Evolutionary conservation across 768 basidiomycete species (phyloP).

Genomic region (Udeniomyces megalosporus): DNA sequence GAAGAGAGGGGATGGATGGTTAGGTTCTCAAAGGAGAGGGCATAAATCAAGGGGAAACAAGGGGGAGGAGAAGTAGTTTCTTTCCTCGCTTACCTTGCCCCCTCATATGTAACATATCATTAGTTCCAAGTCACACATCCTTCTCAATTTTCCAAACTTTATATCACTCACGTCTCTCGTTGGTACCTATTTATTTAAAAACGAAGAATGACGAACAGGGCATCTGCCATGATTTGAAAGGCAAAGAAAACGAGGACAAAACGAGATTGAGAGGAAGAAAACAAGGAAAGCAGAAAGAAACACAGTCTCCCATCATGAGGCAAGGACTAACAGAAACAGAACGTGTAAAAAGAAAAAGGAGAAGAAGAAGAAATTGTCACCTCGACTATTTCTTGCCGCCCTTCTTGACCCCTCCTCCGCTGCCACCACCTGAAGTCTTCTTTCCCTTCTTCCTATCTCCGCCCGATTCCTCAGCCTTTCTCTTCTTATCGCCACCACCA

Average conservation of each 20-base stretch:
- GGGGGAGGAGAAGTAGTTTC: background rate
- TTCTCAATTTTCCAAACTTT: too few species aligned
- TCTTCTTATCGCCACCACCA: constrained; percentile 1
- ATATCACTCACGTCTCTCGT: too few species aligned
- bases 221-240: too few species aligned
- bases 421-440: constrained; percentile 28
- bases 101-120: too few species aligned
- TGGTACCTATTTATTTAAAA: too few species aligned
- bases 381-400: constrained; percentile 18
- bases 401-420: constrained; percentile 18
- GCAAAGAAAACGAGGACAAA: background rate
- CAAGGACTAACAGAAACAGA: background rate
- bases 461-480: constrained; percentile 29
- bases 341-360: background rate
- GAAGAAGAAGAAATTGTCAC: background rate
- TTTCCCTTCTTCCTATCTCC: constrained; percentile 45
- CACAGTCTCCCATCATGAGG: background rate
- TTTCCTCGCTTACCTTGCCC: too few species aligned
- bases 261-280: background rate
- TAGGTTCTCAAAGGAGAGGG: background rate
- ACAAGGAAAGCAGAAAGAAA: too few species aligned
- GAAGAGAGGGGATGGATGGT: background rate
- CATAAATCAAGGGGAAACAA: background rate
- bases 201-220: too few species aligned
- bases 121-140: too few species aligned